A percentile compares a stretch with the other conserved stretches of the same genome.
Conservation (phyloP, 768 basidiomycete species). For the Podaxis mareebaensis region DNA sequence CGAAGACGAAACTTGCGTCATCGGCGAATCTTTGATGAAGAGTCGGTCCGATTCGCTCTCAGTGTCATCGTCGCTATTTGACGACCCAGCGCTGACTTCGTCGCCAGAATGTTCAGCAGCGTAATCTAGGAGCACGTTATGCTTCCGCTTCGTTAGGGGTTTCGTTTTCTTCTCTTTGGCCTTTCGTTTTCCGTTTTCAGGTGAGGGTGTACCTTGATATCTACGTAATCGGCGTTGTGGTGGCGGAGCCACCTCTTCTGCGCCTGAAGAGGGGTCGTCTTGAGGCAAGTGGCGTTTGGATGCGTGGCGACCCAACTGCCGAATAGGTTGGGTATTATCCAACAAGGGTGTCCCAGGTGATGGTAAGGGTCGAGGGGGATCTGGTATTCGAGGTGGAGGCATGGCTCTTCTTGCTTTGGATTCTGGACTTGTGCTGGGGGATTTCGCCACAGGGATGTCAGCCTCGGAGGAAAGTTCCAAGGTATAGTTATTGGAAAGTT, state of each 20-base stretch:
- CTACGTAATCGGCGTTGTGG: conserved; percentile 39
- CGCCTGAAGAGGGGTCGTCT: conserved; percentile 20
- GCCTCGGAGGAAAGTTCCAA: conserved; percentile 9
- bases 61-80: conserved; percentile 51
- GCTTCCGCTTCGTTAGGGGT: conserved; percentile 26
- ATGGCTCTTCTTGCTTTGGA: conserved; percentile 22
- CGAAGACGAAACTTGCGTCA: conserved; percentile 68
- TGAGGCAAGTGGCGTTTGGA: conserved; percentile 3
- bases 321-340: conserved; percentile 6
- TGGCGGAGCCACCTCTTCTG: conserved; percentile 30
- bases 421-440: conserved; percentile 14
- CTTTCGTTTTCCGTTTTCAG: conserved; percentile 18
- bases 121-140: conserved; percentile 55
- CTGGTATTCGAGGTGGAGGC: conserved; percentile 36
- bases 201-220: conserved; percentile 28
- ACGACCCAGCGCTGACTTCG: conserved; percentile 66
- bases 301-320: neutral
- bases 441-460: neutral
- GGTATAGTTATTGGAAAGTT: conserved; percentile 1
- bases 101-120: conserved; percentile 83
- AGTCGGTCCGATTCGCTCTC: conserved; percentile 68
- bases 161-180: conserved; percentile 20
- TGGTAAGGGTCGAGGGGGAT: conserved; percentile 22
- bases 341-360: neutral
- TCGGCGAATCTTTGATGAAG: conserved; percentile 63